Conservation (phyloP, 345 rosid species). For the Ailanthus altissimus region DNA sequence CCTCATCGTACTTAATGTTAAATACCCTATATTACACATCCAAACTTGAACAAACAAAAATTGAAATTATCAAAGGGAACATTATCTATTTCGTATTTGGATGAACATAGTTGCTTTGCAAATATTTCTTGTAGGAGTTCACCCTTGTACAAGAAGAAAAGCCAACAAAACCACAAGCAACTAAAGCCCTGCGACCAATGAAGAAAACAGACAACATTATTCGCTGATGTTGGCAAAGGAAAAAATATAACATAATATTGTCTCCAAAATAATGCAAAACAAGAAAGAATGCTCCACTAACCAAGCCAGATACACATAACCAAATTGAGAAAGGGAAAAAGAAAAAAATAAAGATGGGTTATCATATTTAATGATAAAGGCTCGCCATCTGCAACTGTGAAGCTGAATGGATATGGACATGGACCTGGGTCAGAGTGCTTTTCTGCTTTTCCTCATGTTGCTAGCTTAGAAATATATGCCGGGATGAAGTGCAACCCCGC, state of each 20-base stretch:
- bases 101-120: not conserved
- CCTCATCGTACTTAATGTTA: too few species aligned
- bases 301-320: slow-evolving; percentile 8
- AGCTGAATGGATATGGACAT: not conserved
- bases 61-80: not conserved
- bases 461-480: not conserved
- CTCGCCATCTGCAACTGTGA: not conserved
- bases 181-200: too few species aligned
- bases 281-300: slow-evolving; percentile 12
- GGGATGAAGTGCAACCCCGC: slow-evolving; percentile 13
- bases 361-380: not conserved
- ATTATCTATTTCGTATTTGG: not conserved
- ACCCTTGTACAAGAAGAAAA: not conserved
- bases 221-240: not conserved
- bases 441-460: slow-evolving; percentile 20
- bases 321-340: not conserved
- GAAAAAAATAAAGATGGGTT: not conserved
- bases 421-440: not conserved
- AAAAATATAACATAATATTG: slow-evolving; percentile 2
- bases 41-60: not conserved
- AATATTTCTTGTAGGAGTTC: not conserved
- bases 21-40: not conserved
- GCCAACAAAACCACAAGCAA: not conserved
- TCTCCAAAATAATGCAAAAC: not conserved
- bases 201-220: not conserved